Evolutionary conservation across 768 basidiomycete species (phyloP).

Genomic region (Pisolithus sp.): DNA sequence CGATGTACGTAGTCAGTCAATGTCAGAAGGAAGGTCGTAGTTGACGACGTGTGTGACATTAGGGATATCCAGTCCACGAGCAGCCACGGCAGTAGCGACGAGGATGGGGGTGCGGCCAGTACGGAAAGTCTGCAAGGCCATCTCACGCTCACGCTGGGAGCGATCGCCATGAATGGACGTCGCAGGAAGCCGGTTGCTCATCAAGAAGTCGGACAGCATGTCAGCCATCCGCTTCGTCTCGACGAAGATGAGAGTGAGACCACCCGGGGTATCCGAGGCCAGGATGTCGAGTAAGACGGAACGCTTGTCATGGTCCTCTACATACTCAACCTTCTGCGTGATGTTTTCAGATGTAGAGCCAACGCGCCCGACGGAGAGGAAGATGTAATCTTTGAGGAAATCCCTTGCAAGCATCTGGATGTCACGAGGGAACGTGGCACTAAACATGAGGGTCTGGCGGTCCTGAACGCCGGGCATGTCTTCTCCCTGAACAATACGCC

Average conservation of each 20-base stretch:
- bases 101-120: slow-evolving; percentile 92
- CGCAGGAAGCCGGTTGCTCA: slow-evolving; percentile 73
- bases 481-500: slow-evolving; percentile 94
- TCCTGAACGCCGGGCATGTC: slow-evolving; percentile 94
- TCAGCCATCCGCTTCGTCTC: slow-evolving; percentile 99
- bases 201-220: slow-evolving; percentile 93
- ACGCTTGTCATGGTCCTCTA: slow-evolving; percentile 95
- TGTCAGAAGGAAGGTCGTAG: slow-evolving; percentile 95
- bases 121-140: slow-evolving; percentile 91
- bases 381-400: slow-evolving; percentile 97
- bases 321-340: slow-evolving; percentile 97
- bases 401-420: slow-evolving; percentile 96
- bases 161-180: slow-evolving; percentile 99
- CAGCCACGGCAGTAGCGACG: slow-evolving; percentile 97
- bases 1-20: slow-evolving; percentile 99
- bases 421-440: slow-evolving; percentile 97
- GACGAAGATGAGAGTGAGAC: slow-evolving; percentile 92
- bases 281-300: slow-evolving; percentile 94
- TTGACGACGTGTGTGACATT: slow-evolving; percentile 99
- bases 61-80: slow-evolving; percentile 97
- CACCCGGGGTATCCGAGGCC: slow-evolving; percentile 60
- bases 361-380: slow-evolving; percentile 97
- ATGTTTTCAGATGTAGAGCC: slow-evolving; percentile 99
- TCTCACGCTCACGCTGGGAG: slow-evolving; percentile 95
- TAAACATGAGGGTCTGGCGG: slow-evolving; percentile 99